These are phyloP conservation scores for Aspergillus heteromorphus DNA, from an alignment of 495 filamentous ascomycete species.

Conservation along the genomic window DNA sequence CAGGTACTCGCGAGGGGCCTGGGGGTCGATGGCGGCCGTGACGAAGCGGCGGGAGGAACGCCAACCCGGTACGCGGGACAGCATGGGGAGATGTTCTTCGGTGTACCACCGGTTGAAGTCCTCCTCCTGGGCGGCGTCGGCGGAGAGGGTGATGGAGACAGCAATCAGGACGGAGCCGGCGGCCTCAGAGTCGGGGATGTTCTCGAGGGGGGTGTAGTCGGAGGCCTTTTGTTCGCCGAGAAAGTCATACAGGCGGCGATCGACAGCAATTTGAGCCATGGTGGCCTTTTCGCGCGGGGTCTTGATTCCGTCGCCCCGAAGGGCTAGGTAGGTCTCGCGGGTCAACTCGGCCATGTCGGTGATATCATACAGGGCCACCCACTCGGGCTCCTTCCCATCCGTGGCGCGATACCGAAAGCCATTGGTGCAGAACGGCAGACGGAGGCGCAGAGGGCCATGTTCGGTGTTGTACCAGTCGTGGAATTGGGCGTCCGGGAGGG, in stretches of 20 bases:
- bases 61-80: constrained; percentile 72
- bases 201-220: constrained; percentile 53
- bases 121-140: constrained; percentile 47
- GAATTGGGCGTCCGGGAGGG: constrained; percentile 62
- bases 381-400: constrained; percentile 56
- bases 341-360: constrained; percentile 64
- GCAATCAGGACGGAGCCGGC: constrained; percentile 57
- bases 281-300: constrained; percentile 68
- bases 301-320: constrained; percentile 59
- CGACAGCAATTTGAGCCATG: constrained; percentile 69
- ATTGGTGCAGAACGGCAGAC: constrained; percentile 65
- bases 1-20: constrained; percentile 50
- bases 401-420: constrained; percentile 71
- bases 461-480: constrained; percentile 92
- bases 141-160: constrained; percentile 53
- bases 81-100: constrained; percentile 66
- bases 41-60: constrained; percentile 60
- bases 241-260: constrained; percentile 63
- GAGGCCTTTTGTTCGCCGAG: constrained; percentile 46
- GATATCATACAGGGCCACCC: constrained; percentile 76
- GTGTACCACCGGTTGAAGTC: constrained; percentile 62
- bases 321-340: constrained; percentile 57
- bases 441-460: constrained; percentile 72
- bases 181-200: constrained; percentile 50
- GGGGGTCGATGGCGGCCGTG: constrained; percentile 49